Base-by-base conservation (phyloP, 148 eudicot species). In the Rhododendron simsii region DNA sequence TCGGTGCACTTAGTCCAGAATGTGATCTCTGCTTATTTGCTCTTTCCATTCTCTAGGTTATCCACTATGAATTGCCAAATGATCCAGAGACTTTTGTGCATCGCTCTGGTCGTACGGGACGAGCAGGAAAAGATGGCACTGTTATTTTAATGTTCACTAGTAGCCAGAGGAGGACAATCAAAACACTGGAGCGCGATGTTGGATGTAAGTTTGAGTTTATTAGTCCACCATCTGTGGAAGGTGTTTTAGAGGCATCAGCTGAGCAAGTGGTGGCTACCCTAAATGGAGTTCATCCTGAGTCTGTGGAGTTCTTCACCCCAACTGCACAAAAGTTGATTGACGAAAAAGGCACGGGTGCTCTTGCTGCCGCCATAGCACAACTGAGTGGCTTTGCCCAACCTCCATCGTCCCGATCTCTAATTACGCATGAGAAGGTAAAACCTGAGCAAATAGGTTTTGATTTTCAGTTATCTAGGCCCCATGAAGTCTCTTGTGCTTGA, bases 71-170 rank as follows among this genome's bases (percentile, higher is more conserved):
- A 82, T 91, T 97, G 63, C 99, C 99, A 16, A 97, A 97, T 88
- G 99, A 97, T 87, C 91, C 98, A 10, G 99, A 97, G 91, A 94
- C 99, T 55, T 97, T 97, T 89, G 99, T 97, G 89, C 99, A 97
- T 88, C 98, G 99, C 35, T 97, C 99, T 88, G 99, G 99, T 41
- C 95, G 99, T 55, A 97, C 99, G 41, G 99, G 99, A 7, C 96
- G 99, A 89, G 99, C 99, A 14, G 99, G 99, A 76, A 97, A 97
- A 91, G 91, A 89, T 91, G 99, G 99, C 48, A 87, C 87, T 20
- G 98, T 95, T 69, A 86, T 97, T 90, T 86, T 97, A 47, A 88
- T 97, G 98, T 95, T 87, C 91, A 92, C 98, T 16, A 87, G 90
- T 83, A 94, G 85, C 91, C 98, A 97, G 89, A 92, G 96, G 86